Conservation (phyloP, 768 basidiomycete genomes). For the Crepidotus variabilis region DNA sequence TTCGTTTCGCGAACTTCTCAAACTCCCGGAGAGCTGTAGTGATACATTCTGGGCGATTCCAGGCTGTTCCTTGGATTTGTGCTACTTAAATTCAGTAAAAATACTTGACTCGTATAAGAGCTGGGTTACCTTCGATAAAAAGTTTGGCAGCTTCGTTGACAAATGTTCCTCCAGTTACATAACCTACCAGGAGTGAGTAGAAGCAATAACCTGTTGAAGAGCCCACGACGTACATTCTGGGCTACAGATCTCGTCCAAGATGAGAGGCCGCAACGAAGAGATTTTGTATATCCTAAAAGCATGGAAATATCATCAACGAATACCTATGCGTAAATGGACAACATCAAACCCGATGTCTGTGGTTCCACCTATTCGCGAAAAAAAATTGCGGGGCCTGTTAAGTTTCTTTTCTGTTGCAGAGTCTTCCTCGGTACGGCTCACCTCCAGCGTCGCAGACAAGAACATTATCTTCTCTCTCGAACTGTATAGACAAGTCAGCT, state of each 20-base stretch:
- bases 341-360: constrained; percentile 14
- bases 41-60: constrained; percentile 4
- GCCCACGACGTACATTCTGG: constrained; percentile 10
- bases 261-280: constrained; percentile 1
- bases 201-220: too few species aligned
- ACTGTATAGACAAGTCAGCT: background rate
- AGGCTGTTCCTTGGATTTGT: constrained; percentile 7
- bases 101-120: background rate
- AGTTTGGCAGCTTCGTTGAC: constrained; percentile 9
- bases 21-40: constrained; percentile 2
- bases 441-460: constrained; percentile 30
- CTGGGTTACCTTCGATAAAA: constrained; percentile 5
- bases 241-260: constrained; percentile 8
- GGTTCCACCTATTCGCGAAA: constrained; percentile 11
- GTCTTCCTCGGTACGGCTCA: constrained; percentile 6
- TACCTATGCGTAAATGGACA: background rate
- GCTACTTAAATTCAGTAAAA: background rate
- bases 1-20: constrained; percentile 9
- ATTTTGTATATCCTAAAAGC: constrained; percentile 10
- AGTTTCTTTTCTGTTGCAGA: too few species aligned
- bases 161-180: constrained; percentile 13
- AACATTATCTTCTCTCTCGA: constrained; percentile 15
- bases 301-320: background rate
- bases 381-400: too few species aligned
- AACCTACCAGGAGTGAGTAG: too few species aligned